These are phyloP conservation scores for Porogramme epimiltina DNA, from an alignment of 1,284 basidiomycete genomes.

Conservation along the genomic window DNA sequence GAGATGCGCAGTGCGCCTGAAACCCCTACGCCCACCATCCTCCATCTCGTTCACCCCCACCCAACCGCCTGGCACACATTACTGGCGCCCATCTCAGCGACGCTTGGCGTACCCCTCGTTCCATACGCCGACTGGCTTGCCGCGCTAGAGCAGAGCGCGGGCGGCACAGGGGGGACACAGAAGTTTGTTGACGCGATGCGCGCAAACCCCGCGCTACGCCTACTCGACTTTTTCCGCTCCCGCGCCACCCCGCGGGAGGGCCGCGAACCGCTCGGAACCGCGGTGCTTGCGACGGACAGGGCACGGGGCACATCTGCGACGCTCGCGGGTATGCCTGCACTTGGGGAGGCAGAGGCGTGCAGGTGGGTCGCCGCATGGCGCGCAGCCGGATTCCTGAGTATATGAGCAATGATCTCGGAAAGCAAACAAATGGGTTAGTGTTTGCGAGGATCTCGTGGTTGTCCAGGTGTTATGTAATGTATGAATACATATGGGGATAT, in stretches of 20 bases:
- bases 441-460: not conserved
- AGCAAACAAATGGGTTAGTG: not conserved
- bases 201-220: conserved; percentile 16
- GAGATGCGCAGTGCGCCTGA: conserved; percentile 21
- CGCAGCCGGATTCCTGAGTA: conserved; percentile 10
- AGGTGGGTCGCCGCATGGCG: conserved; percentile 11
- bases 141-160: not conserved
- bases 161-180: not conserved
- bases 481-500: not conserved
- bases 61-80: conserved; percentile 15
- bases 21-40: conserved; percentile 1
- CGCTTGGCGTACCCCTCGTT: conserved; percentile 15
- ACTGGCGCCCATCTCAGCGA: conserved; percentile 7
- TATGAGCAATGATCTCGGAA: no score
- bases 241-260: not conserved
- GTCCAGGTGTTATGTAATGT: not conserved
- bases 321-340: conserved; percentile 3
- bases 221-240: conserved; percentile 16
- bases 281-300: conserved; percentile 3
- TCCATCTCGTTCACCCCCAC: conserved; percentile 15
- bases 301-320: conserved; percentile 5
- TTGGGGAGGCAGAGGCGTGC: conserved; percentile 3
- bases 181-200: conserved; percentile 1
- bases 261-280: conserved; percentile 5
- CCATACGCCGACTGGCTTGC: conserved; percentile 14